Evolutionary conservation across 441 rosid genomes (phyloP).

Genomic region (Jatropha podagrica): DNA sequence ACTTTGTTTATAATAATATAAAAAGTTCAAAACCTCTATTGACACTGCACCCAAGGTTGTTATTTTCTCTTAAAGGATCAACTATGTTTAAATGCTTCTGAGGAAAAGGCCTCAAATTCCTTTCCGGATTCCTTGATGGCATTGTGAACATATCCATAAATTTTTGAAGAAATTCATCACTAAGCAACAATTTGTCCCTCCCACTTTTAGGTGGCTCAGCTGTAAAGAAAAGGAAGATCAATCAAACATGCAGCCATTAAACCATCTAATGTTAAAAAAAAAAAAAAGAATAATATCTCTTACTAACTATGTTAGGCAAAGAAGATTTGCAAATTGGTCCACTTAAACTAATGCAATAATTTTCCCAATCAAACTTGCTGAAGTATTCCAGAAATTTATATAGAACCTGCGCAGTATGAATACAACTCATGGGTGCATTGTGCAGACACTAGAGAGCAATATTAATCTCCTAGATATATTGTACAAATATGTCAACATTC

Average conservation of each 20-base stretch:
- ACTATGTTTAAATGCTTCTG: slow-evolving; percentile 72
- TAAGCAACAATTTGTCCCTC: slow-evolving; percentile 52
- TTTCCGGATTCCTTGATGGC: slow-evolving; percentile 52
- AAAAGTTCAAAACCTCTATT: slow-evolving; percentile 59
- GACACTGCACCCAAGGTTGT: slow-evolving; percentile 92
- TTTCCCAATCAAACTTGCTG: slow-evolving; percentile 94
- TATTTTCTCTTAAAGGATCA: slow-evolving; percentile 78
- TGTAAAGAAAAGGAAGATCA: slow-evolving; percentile 27
- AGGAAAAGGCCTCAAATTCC: slow-evolving; percentile 50
- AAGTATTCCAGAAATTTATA: slow-evolving; percentile 79
- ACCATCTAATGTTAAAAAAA: slow-evolving; percentile 6
- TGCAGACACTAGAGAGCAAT: not conserved
- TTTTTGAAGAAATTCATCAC: slow-evolving; percentile 55
- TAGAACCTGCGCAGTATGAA: slow-evolving; percentile 47
- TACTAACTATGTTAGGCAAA: slow-evolving; percentile 64
- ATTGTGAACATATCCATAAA: slow-evolving; percentile 56
- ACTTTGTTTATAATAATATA: not conserved
- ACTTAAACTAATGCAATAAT: slow-evolving; percentile 66
- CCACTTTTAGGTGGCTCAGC: slow-evolving; percentile 55
- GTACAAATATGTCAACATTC: not conserved
- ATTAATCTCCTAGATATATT: not conserved
- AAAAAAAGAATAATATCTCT: slow-evolving; percentile 15
- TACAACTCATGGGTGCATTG: not conserved
- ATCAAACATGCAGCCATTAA: not conserved
- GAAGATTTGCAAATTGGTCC: slow-evolving; percentile 62